Evolutionary conservation across 176 grass and related monocot species (phyloP).

Genomic region (Triticum urartu): DNA sequence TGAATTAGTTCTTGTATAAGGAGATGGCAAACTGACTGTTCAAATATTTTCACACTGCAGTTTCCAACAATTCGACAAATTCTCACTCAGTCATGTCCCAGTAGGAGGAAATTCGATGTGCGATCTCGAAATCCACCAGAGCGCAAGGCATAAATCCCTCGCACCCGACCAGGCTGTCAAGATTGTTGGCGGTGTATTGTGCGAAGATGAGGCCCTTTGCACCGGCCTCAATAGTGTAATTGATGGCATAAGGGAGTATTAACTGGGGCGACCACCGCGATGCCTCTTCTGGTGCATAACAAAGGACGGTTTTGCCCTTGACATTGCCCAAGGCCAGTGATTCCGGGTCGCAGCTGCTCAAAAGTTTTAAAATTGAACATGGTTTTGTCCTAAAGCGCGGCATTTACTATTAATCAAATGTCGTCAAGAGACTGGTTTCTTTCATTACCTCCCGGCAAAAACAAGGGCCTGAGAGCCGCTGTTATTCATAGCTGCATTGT

Average conservation of each 20-base stretch:
- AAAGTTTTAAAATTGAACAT: not conserved
- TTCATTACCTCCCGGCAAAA: not conserved
- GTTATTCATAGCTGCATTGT: not conserved
- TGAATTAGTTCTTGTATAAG: not conserved
- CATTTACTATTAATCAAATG: not conserved
- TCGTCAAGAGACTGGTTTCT: not conserved
- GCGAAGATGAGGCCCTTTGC: constrained; percentile 33
- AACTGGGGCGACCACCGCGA: not conserved
- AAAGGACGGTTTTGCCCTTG: constrained; percentile 26
- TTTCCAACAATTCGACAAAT: not conserved
- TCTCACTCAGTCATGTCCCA: not conserved
- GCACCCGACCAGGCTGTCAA: accelerated
- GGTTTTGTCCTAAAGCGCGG: too few species aligned
- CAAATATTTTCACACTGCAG: not conserved
- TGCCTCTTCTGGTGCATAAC: not conserved
- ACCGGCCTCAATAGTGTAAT: not conserved
- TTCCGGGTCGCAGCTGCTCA: not conserved
- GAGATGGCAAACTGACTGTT: not conserved
- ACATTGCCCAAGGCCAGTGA: not conserved
- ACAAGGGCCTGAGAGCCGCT: constrained; percentile 16
- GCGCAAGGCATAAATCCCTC: not conserved
- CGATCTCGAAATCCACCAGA: constrained; percentile 18
- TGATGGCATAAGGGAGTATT: not conserved
- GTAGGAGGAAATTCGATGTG: not conserved
- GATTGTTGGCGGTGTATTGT: not conserved